Percentiles rank a stretch among this genome's conserved stretches.
These are phyloP conservation scores for Aspergillus incahuasiensis DNA, from an alignment of 495 filamentous ascomycete species.

Conservation along the genomic window DNA sequence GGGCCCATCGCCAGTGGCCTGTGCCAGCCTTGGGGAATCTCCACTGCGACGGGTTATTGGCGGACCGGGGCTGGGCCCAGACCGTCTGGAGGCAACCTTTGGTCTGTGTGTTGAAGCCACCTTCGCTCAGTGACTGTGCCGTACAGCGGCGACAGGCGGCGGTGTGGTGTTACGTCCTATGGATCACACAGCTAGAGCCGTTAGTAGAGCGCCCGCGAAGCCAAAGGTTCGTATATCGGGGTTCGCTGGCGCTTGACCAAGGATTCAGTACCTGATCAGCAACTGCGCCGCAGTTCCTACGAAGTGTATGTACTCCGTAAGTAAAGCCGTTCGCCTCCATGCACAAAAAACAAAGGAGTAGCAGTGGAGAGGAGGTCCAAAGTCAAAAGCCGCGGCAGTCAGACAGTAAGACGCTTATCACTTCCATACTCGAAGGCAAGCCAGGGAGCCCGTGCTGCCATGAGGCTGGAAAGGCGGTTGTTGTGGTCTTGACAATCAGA, in stretches of 20 bases:
- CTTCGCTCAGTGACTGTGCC: neutral
- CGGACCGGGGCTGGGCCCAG: conserved; percentile 11
- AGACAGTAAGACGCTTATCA: conserved; percentile 9
- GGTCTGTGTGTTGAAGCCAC: conserved; percentile 17
- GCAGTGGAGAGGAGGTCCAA: neutral
- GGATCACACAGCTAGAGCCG: neutral
- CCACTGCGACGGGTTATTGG: neutral
- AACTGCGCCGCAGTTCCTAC: neutral
- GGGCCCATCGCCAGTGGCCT: neutral
- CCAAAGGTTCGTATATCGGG: too few relatives aligned
- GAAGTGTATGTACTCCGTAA: neutral
- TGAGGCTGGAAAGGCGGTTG: conserved; percentile 5
- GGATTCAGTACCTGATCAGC: neutral
- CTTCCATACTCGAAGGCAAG: neutral
- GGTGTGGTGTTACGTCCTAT: neutral
- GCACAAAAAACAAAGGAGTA: neutral
- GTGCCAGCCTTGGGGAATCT: neutral
- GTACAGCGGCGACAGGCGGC: neutral
- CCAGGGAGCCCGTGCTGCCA: conserved; percentile 7
- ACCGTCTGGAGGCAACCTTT: conserved; percentile 17
- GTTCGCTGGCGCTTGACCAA: too few relatives aligned
- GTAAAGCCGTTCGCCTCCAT: neutral
- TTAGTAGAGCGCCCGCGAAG: too few relatives aligned
- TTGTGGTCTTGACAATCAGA: neutral
- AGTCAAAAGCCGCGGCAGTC: neutral